phyloP scores from a whole-genome alignment of 2,329 filamentous ascomycete genomes.

The Diaporthe australafricana region DNA sequence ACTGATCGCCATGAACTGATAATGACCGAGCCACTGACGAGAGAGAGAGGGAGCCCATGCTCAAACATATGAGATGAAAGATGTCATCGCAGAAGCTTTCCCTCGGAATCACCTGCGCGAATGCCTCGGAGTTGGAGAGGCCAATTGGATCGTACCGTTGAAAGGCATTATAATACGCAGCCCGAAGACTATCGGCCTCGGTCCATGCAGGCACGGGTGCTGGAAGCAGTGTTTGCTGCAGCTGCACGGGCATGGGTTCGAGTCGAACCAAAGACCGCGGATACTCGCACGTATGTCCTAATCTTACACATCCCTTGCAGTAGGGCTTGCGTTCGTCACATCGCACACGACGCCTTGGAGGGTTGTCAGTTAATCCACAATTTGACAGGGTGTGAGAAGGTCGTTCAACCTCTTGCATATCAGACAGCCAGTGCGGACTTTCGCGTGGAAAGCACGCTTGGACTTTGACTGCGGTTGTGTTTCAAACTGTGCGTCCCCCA shows the following conservation, averaged over 20 bases:
- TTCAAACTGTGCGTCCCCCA: background rate
- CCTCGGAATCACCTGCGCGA: background rate
- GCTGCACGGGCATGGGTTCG: background rate
- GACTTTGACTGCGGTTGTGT: background rate
- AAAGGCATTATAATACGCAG: background rate
- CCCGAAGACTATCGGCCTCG: slow-evolving; percentile 1
- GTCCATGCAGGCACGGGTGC: background rate
- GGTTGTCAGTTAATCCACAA: background rate
- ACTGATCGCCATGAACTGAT: background rate
- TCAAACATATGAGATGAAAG: background rate
- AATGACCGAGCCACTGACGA: background rate
- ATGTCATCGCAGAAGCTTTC: background rate
- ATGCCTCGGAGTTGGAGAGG: background rate
- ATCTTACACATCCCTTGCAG: slow-evolving; percentile 4
- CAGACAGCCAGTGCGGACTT: slow-evolving; percentile 1
- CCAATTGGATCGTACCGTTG: background rate
- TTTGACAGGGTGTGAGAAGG: background rate
- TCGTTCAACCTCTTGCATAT: background rate
- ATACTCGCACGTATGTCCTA: slow-evolving; percentile 8
- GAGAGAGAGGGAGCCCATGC: background rate
- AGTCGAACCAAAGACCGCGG: background rate
- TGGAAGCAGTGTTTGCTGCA: background rate
- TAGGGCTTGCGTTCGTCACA: slow-evolving; percentile 17
- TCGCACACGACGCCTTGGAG: slow-evolving; percentile 1
- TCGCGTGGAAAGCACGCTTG: slow-evolving; percentile 1